Conservation (phyloP, 352 stramenopile genomes). For the Thalassiosira exigua region DNA sequence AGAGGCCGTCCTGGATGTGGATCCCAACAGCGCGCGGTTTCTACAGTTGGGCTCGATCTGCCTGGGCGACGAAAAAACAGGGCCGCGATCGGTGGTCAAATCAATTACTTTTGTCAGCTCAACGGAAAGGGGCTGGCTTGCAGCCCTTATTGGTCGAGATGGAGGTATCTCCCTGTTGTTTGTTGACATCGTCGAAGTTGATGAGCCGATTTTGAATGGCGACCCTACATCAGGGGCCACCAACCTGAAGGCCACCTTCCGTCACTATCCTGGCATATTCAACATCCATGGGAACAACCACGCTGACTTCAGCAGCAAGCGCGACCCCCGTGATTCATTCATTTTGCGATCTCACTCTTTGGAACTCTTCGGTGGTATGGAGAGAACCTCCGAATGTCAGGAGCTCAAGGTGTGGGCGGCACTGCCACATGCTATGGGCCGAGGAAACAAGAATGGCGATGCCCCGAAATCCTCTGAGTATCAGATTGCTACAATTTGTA, state of each 20-base stretch:
- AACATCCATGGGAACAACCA: constrained; percentile 24
- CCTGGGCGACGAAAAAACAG: constrained; percentile 28
- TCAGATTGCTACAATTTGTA: constrained; percentile 45
- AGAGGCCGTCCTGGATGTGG: constrained; percentile 62
- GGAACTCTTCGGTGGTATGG: constrained; percentile 64
- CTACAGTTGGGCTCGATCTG: constrained; percentile 56
- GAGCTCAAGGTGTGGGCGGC: constrained; percentile 69
- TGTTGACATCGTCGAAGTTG: constrained; percentile 43
- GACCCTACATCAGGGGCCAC: background rate
- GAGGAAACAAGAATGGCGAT: constrained; percentile 10
- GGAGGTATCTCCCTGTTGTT: constrained; percentile 58
- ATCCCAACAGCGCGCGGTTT: constrained; percentile 65
- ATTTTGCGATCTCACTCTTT: constrained; percentile 58
- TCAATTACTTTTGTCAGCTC: constrained; percentile 56
- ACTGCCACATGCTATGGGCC: constrained; percentile 38
- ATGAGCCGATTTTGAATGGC: background rate
- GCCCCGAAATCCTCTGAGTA: constrained; percentile 40
- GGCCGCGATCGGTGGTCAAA: constrained; percentile 24
- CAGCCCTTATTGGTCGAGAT: constrained; percentile 48
- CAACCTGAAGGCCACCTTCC: constrained; percentile 37
- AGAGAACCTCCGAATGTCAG: constrained; percentile 23
- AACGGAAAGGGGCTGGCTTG: constrained; percentile 54
- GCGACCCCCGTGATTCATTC: constrained; percentile 32
- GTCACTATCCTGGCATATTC: constrained; percentile 56
- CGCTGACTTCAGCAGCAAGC: constrained; percentile 19